Evolutionary conservation across 2,329 filamentous ascomycete species (phyloP).

Genomic region (Venturia effusa): DNA sequence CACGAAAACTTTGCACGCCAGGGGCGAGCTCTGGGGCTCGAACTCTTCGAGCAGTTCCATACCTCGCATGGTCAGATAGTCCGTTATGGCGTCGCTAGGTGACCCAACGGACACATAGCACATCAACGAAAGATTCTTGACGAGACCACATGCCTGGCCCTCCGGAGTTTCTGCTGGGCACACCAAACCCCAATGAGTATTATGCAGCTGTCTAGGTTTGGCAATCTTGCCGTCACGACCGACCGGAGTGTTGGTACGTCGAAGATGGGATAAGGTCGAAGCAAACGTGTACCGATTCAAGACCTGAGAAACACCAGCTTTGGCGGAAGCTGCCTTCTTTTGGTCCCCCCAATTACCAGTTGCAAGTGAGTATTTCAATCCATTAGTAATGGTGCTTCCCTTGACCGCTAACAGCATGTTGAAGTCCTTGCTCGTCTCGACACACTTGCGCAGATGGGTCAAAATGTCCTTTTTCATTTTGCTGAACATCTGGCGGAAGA

Average conservation of each 20-base stretch:
- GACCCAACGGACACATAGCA: constrained; percentile 96
- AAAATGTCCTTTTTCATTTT: constrained; percentile 86
- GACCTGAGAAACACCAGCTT: constrained; percentile 95
- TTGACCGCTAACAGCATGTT: constrained; percentile 87
- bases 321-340: constrained; percentile 92
- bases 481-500: constrained; percentile 86
- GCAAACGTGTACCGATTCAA: constrained; percentile 96
- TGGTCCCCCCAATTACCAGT: constrained; percentile 99
- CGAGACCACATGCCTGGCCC: constrained; percentile 93
- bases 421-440: constrained; percentile 82
- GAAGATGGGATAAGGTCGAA: constrained; percentile 90
- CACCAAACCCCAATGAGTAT: constrained; percentile 96
- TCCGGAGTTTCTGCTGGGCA: constrained; percentile 97
- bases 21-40: constrained; percentile 53
- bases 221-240: constrained; percentile 96
- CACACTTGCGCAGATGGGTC: constrained; percentile 82
- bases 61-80: constrained; percentile 90
- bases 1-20: constrained; percentile 95
- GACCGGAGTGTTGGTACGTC: constrained; percentile 94
- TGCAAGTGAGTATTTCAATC: constrained; percentile 89
- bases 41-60: constrained; percentile 98
- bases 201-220: constrained; percentile 94
- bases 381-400: constrained; percentile 80
- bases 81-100: constrained; percentile 77
- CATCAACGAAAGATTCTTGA: constrained; percentile 97